phyloP scores from a whole-genome alignment of 2,329 filamentous ascomycete species.

The Aspergillus fijiensis region DNA sequence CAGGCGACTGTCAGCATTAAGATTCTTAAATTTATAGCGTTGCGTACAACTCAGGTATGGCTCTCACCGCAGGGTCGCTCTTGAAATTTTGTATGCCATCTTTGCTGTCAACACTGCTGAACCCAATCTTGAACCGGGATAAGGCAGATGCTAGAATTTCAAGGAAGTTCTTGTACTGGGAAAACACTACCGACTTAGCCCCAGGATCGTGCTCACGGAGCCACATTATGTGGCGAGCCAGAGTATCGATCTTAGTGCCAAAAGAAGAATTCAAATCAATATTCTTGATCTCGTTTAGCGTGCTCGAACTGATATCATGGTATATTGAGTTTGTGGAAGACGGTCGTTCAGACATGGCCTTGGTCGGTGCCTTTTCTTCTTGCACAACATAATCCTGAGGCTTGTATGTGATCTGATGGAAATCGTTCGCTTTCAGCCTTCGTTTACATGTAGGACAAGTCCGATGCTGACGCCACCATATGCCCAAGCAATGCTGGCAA shows the following conservation, averaged over 20 bases:
- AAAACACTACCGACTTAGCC: constrained; percentile 91
- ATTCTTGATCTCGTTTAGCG: constrained; percentile 76
- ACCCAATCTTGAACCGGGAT: constrained; percentile 68
- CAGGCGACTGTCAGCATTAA: constrained; percentile 19
- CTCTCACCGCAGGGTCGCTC: constrained; percentile 59
- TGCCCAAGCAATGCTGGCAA: constrained; percentile 79
- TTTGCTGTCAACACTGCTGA: constrained; percentile 66
- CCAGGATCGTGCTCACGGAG: constrained; percentile 79
- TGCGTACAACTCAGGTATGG: background rate
- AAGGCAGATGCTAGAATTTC: constrained; percentile 71
- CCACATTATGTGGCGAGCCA: constrained; percentile 80
- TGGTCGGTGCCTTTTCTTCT: constrained; percentile 45
- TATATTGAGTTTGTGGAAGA: constrained; percentile 62
- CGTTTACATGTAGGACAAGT: constrained; percentile 86
- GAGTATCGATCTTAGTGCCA: constrained; percentile 85
- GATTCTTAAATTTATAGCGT: background rate
- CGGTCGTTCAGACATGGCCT: constrained; percentile 29
- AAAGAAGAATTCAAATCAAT: constrained; percentile 74
- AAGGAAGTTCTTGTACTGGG: constrained; percentile 82
- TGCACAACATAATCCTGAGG: constrained; percentile 70
- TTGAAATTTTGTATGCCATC: constrained; percentile 75
- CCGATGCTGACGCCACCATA: constrained; percentile 72
- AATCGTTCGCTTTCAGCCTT: constrained; percentile 61
- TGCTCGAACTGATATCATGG: constrained; percentile 67
- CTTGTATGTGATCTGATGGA: constrained; percentile 84